Evolutionary conservation across 2,329 filamentous ascomycete genomes (phyloP).

Genomic region (Fonsecaea nubica): DNA sequence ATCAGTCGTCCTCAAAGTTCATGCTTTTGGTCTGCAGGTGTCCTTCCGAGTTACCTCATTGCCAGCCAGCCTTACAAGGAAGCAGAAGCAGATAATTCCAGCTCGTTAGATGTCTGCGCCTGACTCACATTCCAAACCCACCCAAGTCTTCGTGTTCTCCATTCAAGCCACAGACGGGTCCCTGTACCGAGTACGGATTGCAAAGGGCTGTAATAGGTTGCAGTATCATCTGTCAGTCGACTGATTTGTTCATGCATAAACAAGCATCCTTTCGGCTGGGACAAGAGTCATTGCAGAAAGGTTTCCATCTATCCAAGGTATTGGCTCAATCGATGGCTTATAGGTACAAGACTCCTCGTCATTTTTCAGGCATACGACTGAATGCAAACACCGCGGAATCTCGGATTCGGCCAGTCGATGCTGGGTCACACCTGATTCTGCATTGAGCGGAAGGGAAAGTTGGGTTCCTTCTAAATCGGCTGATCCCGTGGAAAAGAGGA

Average conservation of each 20-base stretch:
- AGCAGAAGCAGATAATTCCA: background rate
- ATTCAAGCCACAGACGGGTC: background rate
- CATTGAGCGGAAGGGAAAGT: background rate
- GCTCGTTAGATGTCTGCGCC: background rate
- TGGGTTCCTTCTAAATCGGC: background rate
- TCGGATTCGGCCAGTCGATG: background rate
- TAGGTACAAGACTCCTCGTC: slow-evolving; percentile 2
- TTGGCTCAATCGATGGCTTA: background rate
- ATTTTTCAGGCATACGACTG: background rate
- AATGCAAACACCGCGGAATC: background rate
- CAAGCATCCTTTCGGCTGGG: background rate
- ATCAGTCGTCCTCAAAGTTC: background rate
- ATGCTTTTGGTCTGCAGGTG: background rate
- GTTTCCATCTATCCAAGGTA: background rate
- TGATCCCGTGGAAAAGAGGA: background rate
- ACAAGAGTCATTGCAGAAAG: background rate
- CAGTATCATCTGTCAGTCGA: background rate
- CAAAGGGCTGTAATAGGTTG: background rate
- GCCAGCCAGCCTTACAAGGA: background rate
- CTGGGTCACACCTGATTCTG: background rate
- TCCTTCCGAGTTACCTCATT: background rate
- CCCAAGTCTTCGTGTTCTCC: background rate
- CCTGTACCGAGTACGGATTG: background rate
- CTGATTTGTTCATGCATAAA: background rate
- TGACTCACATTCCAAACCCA: slow-evolving; percentile 8